Evolutionary conservation across 768 basidiomycete genomes (phyloP), one percentile per base, ranked within the genome.

Genomic region (Austroboletus festivus): DNA sequence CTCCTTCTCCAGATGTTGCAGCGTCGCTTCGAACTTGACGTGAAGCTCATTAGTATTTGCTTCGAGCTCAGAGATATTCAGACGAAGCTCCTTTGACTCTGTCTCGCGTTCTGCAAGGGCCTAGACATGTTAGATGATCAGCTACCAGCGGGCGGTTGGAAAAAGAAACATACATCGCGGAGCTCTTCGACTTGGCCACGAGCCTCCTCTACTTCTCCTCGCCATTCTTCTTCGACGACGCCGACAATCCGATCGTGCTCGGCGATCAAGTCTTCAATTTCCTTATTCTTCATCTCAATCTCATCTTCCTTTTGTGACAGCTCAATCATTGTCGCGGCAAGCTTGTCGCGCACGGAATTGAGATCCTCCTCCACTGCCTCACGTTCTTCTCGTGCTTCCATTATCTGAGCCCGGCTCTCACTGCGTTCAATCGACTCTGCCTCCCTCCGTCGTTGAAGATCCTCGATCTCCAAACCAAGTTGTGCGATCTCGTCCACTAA

Each of bases 231-330:
- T 58, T 91, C 89, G 7, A 92, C 84, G 3, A 78, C 76, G 18
- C 79, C 77, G 3, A 91, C 80, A 45, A 89, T 85, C 23, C 80
- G 75, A 44, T 83, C 76, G 60, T 90, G 86, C 60, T 92, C 86
- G 6, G 70, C 71, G 5, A 92, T 76, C 38, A 95, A 65, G 41
- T 93, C 88, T 3, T 87, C 83, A 38, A 93, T 81, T 63, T 92
- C 89, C 50, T 77, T 72, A 47, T 78, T 78, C 71, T 87, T 86
- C 64, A 83, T 71, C 44, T 93, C 90, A 19, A 93, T 66, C 24
- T 95, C 93, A 52, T 93, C 88, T 58, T 94, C 89, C 67, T 82
- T 87, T 65, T 89, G 84, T 65, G 90, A 86, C 22, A 92, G 69
- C 67, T 91, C 89, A 53, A 93, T 91, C 63, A 83, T 76, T 2